Evolutionary conservation across 495 filamentous ascomycete species (phyloP).

Genomic region (Lasiosphaeris hirsuta): DNA sequence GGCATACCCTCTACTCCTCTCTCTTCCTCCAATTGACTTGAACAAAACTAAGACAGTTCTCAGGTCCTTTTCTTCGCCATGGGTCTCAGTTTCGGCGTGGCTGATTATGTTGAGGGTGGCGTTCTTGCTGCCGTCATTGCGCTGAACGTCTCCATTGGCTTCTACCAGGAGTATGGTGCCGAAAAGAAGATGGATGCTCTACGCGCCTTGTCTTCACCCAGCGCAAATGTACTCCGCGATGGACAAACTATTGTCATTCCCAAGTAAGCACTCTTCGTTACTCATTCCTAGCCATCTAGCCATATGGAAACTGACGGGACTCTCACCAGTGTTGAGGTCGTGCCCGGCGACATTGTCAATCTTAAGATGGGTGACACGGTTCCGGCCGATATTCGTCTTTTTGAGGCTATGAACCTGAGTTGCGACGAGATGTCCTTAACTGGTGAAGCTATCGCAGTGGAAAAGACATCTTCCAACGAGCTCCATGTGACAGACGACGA

Average conservation of each 20-base stretch:
- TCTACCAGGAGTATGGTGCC: slow-evolving; percentile 79
- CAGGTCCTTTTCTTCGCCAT: slow-evolving; percentile 82
- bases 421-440: slow-evolving; percentile 50
- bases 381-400: slow-evolving; percentile 70
- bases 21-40: neutral
- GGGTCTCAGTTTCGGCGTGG: slow-evolving; percentile 74
- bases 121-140: slow-evolving; percentile 79
- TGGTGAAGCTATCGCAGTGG: slow-evolving; percentile 60
- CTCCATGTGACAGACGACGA: slow-evolving; percentile 28
- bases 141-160: slow-evolving; percentile 75
- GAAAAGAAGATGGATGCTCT: slow-evolving; percentile 86
- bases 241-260: slow-evolving; percentile 62
- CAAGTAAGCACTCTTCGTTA: slow-evolving; percentile 36
- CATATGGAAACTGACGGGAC: slow-evolving; percentile 10
- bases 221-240: slow-evolving; percentile 72
- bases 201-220: slow-evolving; percentile 71
- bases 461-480: slow-evolving; percentile 34
- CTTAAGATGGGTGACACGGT: slow-evolving; percentile 83
- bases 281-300: neutral
- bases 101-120: slow-evolving; percentile 78
- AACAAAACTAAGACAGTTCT: slow-evolving; percentile 17
- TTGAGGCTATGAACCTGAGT: slow-evolving; percentile 72
- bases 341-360: slow-evolving; percentile 78
- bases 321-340: slow-evolving; percentile 59
- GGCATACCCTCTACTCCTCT: neutral